Percentiles rank a stretch among this genome's conserved stretches.
phyloP scores from a whole-genome alignment of 2,329 filamentous ascomycete species.

The Claviceps quebecensis region DNA sequence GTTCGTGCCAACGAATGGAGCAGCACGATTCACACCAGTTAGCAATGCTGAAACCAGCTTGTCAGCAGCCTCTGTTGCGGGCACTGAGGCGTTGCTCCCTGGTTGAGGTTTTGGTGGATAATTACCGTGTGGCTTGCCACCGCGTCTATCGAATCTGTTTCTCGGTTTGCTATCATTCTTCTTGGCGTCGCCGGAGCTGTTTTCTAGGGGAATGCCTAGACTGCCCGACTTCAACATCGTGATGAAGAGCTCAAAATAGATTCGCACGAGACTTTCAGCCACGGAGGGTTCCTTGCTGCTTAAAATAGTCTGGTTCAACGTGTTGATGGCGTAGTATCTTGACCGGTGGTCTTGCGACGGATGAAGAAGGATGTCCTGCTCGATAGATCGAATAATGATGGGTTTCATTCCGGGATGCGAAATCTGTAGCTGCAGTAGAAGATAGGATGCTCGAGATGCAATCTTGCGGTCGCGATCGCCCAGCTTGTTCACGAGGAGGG shows the following conservation, averaged over 20 bases:
- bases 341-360: slow-evolving; percentile 78
- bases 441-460: slow-evolving; percentile 80
- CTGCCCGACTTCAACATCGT: slow-evolving; percentile 54
- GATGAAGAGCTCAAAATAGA: slow-evolving; percentile 87
- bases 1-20: slow-evolving; percentile 78
- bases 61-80: slow-evolving; percentile 57
- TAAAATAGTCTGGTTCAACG: slow-evolving; percentile 89
- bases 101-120: slow-evolving; percentile 1
- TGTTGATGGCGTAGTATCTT: slow-evolving; percentile 93
- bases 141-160: slow-evolving; percentile 11
- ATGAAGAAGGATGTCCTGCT: slow-evolving; percentile 76
- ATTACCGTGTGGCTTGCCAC: slow-evolving; percentile 10
- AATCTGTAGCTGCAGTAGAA: slow-evolving; percentile 80
- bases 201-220: slow-evolving; percentile 25
- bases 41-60: slow-evolving; percentile 86
- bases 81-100: slow-evolving; percentile 25
- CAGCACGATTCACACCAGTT: slow-evolving; percentile 88
- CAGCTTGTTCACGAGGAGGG: slow-evolving; percentile 88
- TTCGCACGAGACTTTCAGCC: slow-evolving; percentile 67
- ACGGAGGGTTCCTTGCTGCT: slow-evolving; percentile 70
- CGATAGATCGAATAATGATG: slow-evolving; percentile 70
- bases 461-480: slow-evolving; percentile 94
- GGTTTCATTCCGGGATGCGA: slow-evolving; percentile 89
- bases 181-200: slow-evolving; percentile 25
- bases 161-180: slow-evolving; percentile 10